phyloP scores from a whole-genome alignment of 179 eudicot species.

The Drosera spatulata region DNA sequence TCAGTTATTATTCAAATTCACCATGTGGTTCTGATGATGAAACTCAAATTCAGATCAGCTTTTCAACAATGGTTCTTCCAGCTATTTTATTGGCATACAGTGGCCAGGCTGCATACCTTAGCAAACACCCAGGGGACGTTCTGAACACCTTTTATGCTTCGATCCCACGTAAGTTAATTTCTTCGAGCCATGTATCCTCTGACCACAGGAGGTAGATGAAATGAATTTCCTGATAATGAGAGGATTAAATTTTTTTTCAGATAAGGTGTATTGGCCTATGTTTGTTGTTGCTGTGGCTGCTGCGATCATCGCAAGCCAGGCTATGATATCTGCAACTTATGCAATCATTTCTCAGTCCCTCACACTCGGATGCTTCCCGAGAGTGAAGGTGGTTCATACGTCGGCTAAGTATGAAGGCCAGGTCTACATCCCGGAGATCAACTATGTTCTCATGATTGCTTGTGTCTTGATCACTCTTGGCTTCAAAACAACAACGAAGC shows the following conservation, averaged over 20 bases:
- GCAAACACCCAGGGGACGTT: constrained; percentile 14
- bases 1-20: no score
- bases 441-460: constrained; percentile 3
- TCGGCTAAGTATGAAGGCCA: background rate
- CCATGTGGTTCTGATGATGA: background rate
- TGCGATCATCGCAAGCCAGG: background rate
- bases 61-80: background rate
- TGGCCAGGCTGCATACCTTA: constrained; percentile 28
- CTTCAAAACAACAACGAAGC: background rate
- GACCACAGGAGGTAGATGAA: background rate
- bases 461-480: constrained; percentile 3
- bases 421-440: constrained; percentile 1
- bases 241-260: background rate
- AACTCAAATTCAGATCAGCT: background rate
- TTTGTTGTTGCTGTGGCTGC: constrained; percentile 5
- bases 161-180: constrained; percentile 15
- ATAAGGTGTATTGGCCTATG: constrained; percentile 2
- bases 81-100: constrained; percentile 9
- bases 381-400: background rate
- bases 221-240: background rate
- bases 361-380: background rate
- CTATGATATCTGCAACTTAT: background rate
- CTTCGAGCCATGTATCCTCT: background rate
- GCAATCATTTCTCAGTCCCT: constrained; percentile 3
- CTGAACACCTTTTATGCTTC: constrained; percentile 19